phyloP scores from a whole-genome alignment of 768 basidiomycete genomes.

The Peribolospora kevripleyi region DNA sequence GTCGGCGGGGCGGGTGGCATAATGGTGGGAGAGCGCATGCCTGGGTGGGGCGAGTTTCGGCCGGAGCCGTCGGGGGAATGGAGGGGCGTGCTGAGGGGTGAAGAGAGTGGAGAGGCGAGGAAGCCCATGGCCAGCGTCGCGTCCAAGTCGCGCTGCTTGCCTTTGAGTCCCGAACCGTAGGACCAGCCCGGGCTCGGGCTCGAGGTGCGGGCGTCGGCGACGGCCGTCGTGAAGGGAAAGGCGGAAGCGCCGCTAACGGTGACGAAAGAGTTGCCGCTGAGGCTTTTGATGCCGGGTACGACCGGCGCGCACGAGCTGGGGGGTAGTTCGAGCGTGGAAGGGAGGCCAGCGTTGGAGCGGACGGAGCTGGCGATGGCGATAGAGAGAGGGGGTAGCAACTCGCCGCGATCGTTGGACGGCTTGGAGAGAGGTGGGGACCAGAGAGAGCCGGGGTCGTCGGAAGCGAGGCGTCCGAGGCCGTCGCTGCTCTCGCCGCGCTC shows the following conservation, averaged over 20 bases:
- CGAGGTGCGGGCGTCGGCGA: too few relatives aligned
- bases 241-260: too few relatives aligned
- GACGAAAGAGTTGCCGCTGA: too few relatives aligned
- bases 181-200: too few relatives aligned
- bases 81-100: background rate
- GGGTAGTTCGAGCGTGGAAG: background rate
- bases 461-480: background rate
- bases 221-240: background rate
- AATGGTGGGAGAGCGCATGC: background rate
- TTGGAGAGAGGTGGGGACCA: constrained; percentile 1
- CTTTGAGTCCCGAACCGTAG: background rate
- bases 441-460: background rate
- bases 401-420: background rate
- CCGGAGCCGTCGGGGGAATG: background rate
- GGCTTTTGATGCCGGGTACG: too few relatives aligned
- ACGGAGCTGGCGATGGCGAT: background rate
- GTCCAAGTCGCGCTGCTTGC: background rate
- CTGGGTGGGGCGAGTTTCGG: background rate
- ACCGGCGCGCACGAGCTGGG: background rate
- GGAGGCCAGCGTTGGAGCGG: background rate
- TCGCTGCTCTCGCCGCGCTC: too few relatives aligned
- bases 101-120: background rate
- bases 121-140: background rate
- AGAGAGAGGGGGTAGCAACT: background rate
- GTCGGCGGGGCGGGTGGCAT: background rate